These are phyloP conservation scores for Leccinellum luteum DNA, from an alignment of 768 basidiomycete species.

Conservation along the genomic window DNA sequence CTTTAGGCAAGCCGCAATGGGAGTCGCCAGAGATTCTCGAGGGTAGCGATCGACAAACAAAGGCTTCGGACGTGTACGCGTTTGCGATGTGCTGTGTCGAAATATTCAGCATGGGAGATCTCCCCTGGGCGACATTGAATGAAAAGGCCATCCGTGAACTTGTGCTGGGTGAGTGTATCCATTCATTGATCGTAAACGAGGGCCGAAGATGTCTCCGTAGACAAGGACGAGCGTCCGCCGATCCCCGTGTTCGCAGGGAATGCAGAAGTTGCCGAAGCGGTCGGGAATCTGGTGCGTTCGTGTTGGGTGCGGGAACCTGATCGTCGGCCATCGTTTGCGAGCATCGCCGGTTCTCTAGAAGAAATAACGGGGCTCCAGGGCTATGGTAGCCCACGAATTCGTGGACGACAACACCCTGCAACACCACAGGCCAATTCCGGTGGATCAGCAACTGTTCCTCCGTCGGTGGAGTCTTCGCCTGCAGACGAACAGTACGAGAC, in stretches of 20 bases:
- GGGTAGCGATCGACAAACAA: slow-evolving; percentile 46
- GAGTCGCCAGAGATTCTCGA: slow-evolving; percentile 65
- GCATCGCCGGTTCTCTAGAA: slow-evolving; percentile 46
- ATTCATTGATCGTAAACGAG: slow-evolving; percentile 1
- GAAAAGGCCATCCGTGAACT: slow-evolving; percentile 50
- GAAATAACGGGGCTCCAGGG: slow-evolving; percentile 42
- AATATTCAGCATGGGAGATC: slow-evolving; percentile 57
- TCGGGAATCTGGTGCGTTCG: slow-evolving; percentile 42
- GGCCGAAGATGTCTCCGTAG: slow-evolving; percentile 29
- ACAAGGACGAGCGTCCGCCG: slow-evolving; percentile 48
- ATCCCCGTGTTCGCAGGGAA: slow-evolving; percentile 39
- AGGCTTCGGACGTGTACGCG: slow-evolving; percentile 64
- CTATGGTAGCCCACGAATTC: neutral
- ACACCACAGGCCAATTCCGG: neutral
- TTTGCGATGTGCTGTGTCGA: slow-evolving; percentile 67
- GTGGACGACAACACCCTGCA: neutral
- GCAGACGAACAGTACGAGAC: slow-evolving; percentile 28
- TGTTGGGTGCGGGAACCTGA: slow-evolving; percentile 60
- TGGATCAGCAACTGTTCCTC: neutral
- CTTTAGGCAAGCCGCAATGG: slow-evolving; percentile 69
- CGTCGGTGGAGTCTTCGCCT: slow-evolving; percentile 17
- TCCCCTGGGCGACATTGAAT: slow-evolving; percentile 54
- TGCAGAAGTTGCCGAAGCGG: slow-evolving; percentile 31
- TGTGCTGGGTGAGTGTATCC: slow-evolving; percentile 43
- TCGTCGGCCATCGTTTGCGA: slow-evolving; percentile 51